Percentiles rank a stretch among this genome's conserved stretches.
These are phyloP conservation scores for Coemansia sp. DNA, from an alignment of 192 early-diverging fungal species.

Conservation along the genomic window DNA sequence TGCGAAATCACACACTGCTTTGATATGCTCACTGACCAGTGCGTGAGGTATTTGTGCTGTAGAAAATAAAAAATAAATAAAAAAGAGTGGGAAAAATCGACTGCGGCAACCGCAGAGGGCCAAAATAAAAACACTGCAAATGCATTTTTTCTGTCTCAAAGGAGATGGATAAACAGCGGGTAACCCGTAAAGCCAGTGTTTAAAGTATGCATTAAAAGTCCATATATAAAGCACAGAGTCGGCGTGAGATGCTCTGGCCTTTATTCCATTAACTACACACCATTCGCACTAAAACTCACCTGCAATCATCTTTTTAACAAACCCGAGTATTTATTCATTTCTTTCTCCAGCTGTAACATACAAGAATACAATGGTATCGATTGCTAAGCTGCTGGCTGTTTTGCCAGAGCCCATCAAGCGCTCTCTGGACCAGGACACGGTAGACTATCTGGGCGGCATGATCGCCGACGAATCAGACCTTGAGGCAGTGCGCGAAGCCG, in stretches of 20 bases:
- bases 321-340: not conserved
- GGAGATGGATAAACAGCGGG: not conserved
- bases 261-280: no score
- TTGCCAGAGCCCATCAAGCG: constrained; percentile 25
- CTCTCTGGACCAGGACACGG: constrained; percentile 49
- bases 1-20: no score
- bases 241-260: not conserved
- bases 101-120: not conserved
- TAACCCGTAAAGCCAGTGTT: not conserved
- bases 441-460: constrained; percentile 49
- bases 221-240: not conserved
- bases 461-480: constrained; percentile 41
- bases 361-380: constrained; percentile 28
- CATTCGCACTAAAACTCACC: not conserved
- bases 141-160: not conserved
- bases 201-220: no score
- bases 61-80: no score
- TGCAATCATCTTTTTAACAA: not conserved
- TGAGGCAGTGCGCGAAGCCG: constrained; percentile 55
- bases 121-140: not conserved
- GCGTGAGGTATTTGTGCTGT: no score
- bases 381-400: constrained; percentile 21
- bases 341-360: not conserved
- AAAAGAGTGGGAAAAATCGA: not conserved
- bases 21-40: no score